Evolutionary conservation across 768 basidiomycete species (phyloP).

Genomic region (Omphalotus guepiniiformis): DNA sequence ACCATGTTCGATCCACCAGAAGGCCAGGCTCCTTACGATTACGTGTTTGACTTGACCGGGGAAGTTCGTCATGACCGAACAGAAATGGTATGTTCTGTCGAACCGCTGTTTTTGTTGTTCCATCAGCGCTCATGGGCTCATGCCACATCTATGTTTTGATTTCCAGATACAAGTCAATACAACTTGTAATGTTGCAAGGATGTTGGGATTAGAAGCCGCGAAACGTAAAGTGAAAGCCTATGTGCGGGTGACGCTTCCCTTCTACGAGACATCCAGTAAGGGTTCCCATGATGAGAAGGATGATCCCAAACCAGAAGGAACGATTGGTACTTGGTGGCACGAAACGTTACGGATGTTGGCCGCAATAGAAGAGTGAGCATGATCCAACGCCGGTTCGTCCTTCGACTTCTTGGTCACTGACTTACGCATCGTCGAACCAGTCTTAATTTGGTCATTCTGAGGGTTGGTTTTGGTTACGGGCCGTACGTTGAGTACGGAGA

Average conservation of each 20-base stretch:
- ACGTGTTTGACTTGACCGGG: constrained; percentile 84
- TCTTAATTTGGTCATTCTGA: constrained; percentile 75
- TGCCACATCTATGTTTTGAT: constrained; percentile 3
- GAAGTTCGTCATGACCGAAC: constrained; percentile 73
- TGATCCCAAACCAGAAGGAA: constrained; percentile 64
- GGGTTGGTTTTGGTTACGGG: constrained; percentile 75
- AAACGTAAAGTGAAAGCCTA: constrained; percentile 75
- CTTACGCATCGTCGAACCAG: constrained; percentile 30
- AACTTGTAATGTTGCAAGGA: constrained; percentile 64
- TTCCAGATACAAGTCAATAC: constrained; percentile 71
- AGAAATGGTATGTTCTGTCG: constrained; percentile 52
- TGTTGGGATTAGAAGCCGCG: constrained; percentile 76
- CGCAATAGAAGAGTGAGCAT: constrained; percentile 64
- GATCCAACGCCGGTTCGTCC: background rate
- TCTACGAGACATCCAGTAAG: constrained; percentile 72
- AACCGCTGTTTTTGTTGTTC: constrained; percentile 8
- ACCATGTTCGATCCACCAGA: constrained; percentile 68
- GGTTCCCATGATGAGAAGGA: constrained; percentile 66
- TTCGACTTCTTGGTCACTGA: constrained; percentile 13
- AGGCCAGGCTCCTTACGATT: constrained; percentile 65
- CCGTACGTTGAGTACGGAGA: constrained; percentile 73
- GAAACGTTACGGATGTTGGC: constrained; percentile 74
- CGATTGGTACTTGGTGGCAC: constrained; percentile 85
- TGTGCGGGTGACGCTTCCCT: constrained; percentile 71
- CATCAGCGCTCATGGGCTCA: constrained; percentile 10